Evolutionary conservation across 495 filamentous ascomycete genomes (phyloP).

Genomic region (Lepraria neglecta): DNA sequence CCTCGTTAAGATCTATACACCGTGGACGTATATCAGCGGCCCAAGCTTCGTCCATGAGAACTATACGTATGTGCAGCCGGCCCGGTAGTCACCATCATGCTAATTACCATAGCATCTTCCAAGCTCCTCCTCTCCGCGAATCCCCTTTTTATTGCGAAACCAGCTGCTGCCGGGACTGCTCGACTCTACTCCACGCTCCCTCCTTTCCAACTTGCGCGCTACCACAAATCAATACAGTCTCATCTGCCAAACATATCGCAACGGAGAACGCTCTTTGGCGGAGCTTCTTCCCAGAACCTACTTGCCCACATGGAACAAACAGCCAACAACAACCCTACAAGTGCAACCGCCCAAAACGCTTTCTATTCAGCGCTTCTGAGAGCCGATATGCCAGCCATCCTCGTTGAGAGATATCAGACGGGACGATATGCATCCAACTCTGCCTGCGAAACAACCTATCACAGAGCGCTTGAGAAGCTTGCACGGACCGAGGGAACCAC

Average conservation of each 20-base stretch:
- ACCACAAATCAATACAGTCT: conserved; percentile 7
- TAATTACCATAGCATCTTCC: conserved; percentile 14
- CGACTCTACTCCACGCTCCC: conserved; percentile 39
- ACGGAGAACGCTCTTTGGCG: conserved; percentile 48
- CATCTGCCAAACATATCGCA: conserved; percentile 29
- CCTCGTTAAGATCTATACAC: conserved; percentile 13
- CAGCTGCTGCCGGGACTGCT: conserved; percentile 23
- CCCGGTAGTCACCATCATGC: neutral
- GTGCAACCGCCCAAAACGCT: conserved; percentile 77
- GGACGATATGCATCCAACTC: conserved; percentile 75
- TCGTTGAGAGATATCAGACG: conserved; percentile 81
- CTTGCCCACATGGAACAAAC: conserved; percentile 73
- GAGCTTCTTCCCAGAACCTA: conserved; percentile 50
- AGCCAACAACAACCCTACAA: conserved; percentile 85
- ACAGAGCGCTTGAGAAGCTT: conserved; percentile 63
- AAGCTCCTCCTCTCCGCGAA: conserved; percentile 28
- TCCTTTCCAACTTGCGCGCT: conserved; percentile 19
- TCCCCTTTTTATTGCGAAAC: conserved; percentile 24
- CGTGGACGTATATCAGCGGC: neutral
- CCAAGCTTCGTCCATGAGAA: neutral
- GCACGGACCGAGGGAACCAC: conserved; percentile 46
- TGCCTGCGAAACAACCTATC: conserved; percentile 65
- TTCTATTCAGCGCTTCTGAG: conserved; percentile 89
- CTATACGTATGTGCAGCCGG: conserved; percentile 10
- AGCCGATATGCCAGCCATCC: conserved; percentile 85